Percentiles rank a stretch among this genome's conserved stretches.
These are phyloP conservation scores for Uronychia setigera DNA, from an alignment of 73 alveolate species.

Conservation along the genomic window DNA sequence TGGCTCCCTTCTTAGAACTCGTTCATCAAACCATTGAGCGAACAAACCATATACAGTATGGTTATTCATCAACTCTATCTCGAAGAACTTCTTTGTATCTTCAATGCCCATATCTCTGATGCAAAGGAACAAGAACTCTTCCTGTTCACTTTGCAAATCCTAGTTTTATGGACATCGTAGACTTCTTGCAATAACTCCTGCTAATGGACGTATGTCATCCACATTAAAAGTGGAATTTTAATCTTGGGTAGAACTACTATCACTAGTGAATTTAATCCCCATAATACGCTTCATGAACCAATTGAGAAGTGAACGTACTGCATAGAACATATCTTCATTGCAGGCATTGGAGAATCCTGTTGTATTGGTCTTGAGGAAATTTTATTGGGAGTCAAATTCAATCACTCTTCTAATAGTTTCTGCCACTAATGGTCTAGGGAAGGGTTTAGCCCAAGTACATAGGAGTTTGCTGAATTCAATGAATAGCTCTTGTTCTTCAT, in stretches of 20 bases:
- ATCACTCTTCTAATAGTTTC: not conserved
- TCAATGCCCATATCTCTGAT: not conserved
- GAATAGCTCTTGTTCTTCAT: not conserved
- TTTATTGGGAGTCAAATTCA: not conserved
- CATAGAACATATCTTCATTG: not conserved
- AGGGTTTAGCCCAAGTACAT: not conserved
- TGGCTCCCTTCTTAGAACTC: not conserved
- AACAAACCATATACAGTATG: not conserved
- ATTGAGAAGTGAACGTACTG: not conserved
- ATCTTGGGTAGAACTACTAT: too few species aligned
- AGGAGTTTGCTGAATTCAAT: not conserved
- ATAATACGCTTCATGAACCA: not conserved
- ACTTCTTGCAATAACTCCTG: not conserved
- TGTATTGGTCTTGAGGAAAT: not conserved
- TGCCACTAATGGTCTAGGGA: not conserved
- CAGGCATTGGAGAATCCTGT: not conserved
- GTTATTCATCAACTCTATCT: not conserved
- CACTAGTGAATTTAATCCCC: not conserved
- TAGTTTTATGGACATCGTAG: not conserved
- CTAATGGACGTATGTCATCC: not conserved
- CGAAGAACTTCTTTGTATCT: not conserved
- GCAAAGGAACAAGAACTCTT: not conserved
- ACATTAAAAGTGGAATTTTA: not conserved
- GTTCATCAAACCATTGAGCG: not conserved
- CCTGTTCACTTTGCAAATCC: not conserved